Evolutionary conservation across 2,329 filamentous ascomycete species (phyloP).

Genomic region (Fusarium redolens): DNA sequence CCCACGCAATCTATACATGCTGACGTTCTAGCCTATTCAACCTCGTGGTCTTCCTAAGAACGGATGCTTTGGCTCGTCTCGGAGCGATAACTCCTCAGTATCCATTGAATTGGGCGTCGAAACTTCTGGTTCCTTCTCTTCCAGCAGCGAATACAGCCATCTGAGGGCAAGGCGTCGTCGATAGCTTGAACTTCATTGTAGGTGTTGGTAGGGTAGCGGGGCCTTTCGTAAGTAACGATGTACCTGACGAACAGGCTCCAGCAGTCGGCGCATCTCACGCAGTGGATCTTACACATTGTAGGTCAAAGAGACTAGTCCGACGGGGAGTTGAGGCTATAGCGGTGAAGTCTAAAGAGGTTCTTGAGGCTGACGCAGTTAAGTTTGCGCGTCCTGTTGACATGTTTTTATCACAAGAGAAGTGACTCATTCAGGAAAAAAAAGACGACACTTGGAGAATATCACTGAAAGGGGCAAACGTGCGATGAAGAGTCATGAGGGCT

Average conservation of each 20-base stretch:
- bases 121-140: background rate
- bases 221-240: background rate
- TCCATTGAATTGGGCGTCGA: background rate
- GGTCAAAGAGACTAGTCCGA: background rate
- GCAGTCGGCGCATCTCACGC: conserved; percentile 4
- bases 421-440: background rate
- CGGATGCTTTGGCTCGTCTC: background rate
- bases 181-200: conserved; percentile 1
- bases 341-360: background rate
- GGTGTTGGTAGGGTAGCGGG: background rate
- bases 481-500: background rate
- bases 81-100: conserved; percentile 1
- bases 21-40: background rate
- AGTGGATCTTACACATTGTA: conserved; percentile 9
- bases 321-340: background rate
- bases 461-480: background rate
- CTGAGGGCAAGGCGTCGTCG: background rate
- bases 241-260: background rate
- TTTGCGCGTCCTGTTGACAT: background rate
- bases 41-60: background rate
- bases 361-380: background rate
- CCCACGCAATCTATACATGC: background rate
- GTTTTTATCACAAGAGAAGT: background rate
- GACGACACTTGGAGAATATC: background rate
- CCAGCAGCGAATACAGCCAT: conserved; percentile 7